A percentile compares a stretch with the other conserved stretches of the same genome.
These are phyloP conservation scores for Dalbergia cochinchinensis DNA, from an alignment of 306 rosid species.

Conservation along the genomic window DNA sequence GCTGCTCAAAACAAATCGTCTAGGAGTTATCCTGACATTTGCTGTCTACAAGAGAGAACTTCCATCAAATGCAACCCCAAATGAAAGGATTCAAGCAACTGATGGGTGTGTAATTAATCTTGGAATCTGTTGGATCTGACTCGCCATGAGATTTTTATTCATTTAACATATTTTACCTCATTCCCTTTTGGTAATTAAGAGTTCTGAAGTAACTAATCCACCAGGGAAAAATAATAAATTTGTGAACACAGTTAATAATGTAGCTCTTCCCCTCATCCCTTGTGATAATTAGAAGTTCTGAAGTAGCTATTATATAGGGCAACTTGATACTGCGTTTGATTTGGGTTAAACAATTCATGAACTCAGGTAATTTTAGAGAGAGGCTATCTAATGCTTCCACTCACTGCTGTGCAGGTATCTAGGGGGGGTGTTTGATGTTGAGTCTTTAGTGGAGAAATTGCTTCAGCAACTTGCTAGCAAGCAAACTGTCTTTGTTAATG, in stretches of 20 bases:
- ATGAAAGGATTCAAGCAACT: slow-evolving; percentile 88
- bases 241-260: background rate
- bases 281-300: slow-evolving; percentile 9
- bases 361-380: background rate
- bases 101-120: slow-evolving; percentile 73
- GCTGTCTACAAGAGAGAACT: slow-evolving; percentile 93
- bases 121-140: slow-evolving; percentile 10
- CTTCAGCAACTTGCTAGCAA: slow-evolving; percentile 99
- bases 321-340: slow-evolving; percentile 14
- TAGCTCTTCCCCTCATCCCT: background rate
- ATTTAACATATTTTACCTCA: slow-evolving; percentile 19
- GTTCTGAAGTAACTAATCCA: slow-evolving; percentile 22
- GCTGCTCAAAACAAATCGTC: slow-evolving; percentile 85
- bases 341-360: background rate
- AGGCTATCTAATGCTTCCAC: slow-evolving; percentile 4
- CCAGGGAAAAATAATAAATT: background rate
- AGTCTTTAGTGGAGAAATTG: slow-evolving; percentile 94
- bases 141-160: slow-evolving; percentile 2
- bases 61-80: slow-evolving; percentile 89
- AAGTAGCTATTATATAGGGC: slow-evolving; percentile 3
- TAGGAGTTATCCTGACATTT: slow-evolving; percentile 94
- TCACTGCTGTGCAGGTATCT: slow-evolving; percentile 75
- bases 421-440: slow-evolving; percentile 94
- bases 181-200: background rate
- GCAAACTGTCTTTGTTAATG: slow-evolving; percentile 90